Percentiles rank a stretch among this genome's conserved stretches.
phyloP scores from a whole-genome alignment of 768 basidiomycete species.

The Russula emetica region DNA sequence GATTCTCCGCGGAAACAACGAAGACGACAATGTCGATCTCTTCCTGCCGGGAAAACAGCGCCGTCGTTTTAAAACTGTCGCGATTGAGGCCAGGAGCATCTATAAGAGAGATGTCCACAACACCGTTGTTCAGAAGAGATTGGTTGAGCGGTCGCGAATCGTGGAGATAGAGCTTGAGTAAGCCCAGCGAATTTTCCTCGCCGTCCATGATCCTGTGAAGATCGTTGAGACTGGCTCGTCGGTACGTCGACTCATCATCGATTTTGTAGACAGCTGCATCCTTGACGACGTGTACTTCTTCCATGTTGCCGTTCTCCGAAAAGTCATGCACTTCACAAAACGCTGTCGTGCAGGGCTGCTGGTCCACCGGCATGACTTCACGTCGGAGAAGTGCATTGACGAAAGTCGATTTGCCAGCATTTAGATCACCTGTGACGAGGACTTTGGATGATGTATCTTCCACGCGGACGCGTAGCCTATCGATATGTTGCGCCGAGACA shows the following conservation, averaged over 20 bases:
- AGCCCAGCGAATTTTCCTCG: conserved; percentile 61
- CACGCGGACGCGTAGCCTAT: conserved; percentile 80
- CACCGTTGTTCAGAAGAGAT: conserved; percentile 89
- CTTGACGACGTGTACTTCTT: conserved; percentile 83
- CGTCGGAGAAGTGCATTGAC: conserved; percentile 91
- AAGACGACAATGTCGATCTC: conserved; percentile 99
- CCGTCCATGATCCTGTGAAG: conserved; percentile 77
- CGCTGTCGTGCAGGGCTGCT: conserved; percentile 95
- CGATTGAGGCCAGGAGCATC: conserved; percentile 97
- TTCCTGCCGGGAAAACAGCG: conserved; percentile 90
- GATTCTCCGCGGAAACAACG: conserved; percentile 96
- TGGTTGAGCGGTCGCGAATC: conserved; percentile 74
- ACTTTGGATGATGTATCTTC: conserved; percentile 93
- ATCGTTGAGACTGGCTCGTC: conserved; percentile 57
- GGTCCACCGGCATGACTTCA: conserved; percentile 93
- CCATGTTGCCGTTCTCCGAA: conserved; percentile 68
- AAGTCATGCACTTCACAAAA: conserved; percentile 97
- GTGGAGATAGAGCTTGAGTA: conserved; percentile 85
- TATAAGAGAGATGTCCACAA: conserved; percentile 96
- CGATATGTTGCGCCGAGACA: conserved; percentile 69
- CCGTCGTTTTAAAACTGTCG: conserved; percentile 91
- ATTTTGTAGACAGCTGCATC: conserved; percentile 64
- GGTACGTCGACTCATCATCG: conserved; percentile 72
- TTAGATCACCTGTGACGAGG: conserved; percentile 95
- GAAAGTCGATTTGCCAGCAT: conserved; percentile 97